Percentiles rank a stretch among this genome's conserved stretches.
Conservation (phyloP, 2,329 filamentous ascomycete genomes). For the Rhexocercosporidium sp. region DNA sequence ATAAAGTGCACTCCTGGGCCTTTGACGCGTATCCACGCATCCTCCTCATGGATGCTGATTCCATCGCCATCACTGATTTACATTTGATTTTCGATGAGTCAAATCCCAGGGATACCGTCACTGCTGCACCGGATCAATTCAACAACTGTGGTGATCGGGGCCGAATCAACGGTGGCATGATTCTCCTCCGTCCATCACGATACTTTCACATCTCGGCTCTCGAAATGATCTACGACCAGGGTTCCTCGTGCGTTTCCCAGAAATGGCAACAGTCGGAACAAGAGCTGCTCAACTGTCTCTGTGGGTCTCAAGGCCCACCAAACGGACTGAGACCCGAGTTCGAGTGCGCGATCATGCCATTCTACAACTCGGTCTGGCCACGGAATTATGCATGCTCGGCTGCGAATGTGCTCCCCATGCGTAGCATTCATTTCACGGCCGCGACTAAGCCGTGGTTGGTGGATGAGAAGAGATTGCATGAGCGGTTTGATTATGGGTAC, state of each 20-base stretch:
- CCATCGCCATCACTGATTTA: conserved; percentile 15
- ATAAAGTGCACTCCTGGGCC: conserved; percentile 22
- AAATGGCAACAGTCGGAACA: conserved; percentile 20
- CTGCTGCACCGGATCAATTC: conserved; percentile 15
- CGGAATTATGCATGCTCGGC: conserved; percentile 14
- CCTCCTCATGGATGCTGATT: conserved; percentile 21
- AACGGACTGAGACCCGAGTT: conserved; percentile 12
- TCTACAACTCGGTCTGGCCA: conserved; percentile 20
- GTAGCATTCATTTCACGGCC: conserved; percentile 23
- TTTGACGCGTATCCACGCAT: conserved; percentile 23
- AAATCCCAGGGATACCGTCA: neutral
- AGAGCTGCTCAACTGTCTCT: conserved; percentile 23
- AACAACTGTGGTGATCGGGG: conserved; percentile 14
- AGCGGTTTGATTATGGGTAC: conserved; percentile 19
- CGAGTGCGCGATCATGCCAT: conserved; percentile 18
- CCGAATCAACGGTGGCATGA: conserved; percentile 20
- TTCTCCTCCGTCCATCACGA: conserved; percentile 12
- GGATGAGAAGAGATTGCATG: neutral
- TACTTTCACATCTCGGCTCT: conserved; percentile 22
- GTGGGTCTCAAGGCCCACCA: conserved; percentile 1
- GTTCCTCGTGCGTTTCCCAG: conserved; percentile 8
- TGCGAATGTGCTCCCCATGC: conserved; percentile 18
- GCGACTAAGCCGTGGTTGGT: conserved; percentile 21
- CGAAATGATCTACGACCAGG: conserved; percentile 19
- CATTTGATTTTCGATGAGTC: conserved; percentile 19